These are phyloP conservation scores for Saturnispora silvae DNA, from an alignment of 805 yeast species.

Conservation along the genomic window DNA sequence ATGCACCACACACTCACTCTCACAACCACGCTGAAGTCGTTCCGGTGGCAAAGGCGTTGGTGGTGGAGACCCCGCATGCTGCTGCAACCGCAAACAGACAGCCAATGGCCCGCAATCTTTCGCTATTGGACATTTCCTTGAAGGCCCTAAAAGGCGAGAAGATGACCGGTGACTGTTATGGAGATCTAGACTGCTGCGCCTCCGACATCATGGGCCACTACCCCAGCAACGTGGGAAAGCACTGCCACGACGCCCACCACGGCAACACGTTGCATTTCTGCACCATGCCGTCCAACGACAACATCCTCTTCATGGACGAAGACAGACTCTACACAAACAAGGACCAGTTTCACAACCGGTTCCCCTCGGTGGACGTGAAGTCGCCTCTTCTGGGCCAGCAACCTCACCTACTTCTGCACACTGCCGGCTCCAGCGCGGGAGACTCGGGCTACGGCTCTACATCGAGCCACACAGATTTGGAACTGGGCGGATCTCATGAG, in stretches of 20 bases:
- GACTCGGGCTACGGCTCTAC: not conserved
- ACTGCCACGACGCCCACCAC: constrained; percentile 1
- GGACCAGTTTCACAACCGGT: constrained; percentile 18
- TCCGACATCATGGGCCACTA: constrained; percentile 18
- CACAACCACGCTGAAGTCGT: not conserved
- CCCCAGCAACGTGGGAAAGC: constrained; percentile 11
- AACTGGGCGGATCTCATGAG: not conserved
- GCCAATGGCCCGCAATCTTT: not conserved
- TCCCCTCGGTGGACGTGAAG: constrained; percentile 23
- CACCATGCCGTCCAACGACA: constrained; percentile 26
- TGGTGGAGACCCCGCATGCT: too few relatives aligned
- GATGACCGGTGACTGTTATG: constrained; percentile 25
- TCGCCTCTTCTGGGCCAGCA: constrained; percentile 22
- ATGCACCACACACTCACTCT: not conserved
- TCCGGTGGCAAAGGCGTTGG: too few relatives aligned
- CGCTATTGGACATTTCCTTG: constrained; percentile 24
- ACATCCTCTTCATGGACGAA: constrained; percentile 23
- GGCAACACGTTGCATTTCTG: constrained; percentile 24
- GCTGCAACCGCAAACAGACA: not conserved
- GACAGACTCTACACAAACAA: constrained; percentile 19
- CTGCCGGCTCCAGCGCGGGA: too few relatives aligned
- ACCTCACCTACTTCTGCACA: not conserved
- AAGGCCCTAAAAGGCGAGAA: constrained; percentile 21
- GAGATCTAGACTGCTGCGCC: constrained; percentile 22
- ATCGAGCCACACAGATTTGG: not conserved